Percentiles rank a stretch among this genome's conserved stretches.
Evolutionary conservation across 495 filamentous ascomycete genomes (phyloP).

Genomic region (Daldinia childiae): DNA sequence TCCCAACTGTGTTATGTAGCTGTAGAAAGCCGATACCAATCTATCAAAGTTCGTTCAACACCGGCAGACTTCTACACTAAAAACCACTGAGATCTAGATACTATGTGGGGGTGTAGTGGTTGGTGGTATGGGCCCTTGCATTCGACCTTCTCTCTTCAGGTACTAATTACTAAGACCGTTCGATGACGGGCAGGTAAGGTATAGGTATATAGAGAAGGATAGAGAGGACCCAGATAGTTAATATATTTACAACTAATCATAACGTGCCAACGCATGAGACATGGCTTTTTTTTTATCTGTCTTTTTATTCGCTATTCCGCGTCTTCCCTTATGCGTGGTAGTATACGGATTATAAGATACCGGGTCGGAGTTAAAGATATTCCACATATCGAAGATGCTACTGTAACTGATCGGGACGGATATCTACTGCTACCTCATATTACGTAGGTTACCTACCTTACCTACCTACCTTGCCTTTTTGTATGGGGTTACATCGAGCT

Average conservation of each 20-base stretch:
- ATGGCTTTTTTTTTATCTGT: not conserved
- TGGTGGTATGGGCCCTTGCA: slow-evolving; percentile 19
- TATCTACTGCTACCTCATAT: not conserved
- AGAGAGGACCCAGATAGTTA: slow-evolving; percentile 23
- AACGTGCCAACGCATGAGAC: slow-evolving; percentile 36
- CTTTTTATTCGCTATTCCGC: not conserved
- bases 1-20: not conserved
- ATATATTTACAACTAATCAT: slow-evolving; percentile 26
- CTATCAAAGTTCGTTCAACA: not conserved
- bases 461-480: no score
- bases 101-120: not conserved
- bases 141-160: not conserved
- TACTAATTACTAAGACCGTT: slow-evolving; percentile 4
- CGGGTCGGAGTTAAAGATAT: not conserved
- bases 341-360: not conserved
- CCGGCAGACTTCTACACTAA: not conserved
- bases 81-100: not conserved
- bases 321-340: not conserved
- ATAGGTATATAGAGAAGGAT: not conserved
- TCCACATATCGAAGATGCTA: not conserved
- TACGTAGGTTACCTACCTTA: not conserved
- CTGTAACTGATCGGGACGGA: not conserved
- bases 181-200: slow-evolving; percentile 14
- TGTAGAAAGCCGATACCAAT: not conserved
- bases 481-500: not conserved